Evolutionary conservation across 441 rosid species (phyloP).

Genomic region (Raphanus hybrid): DNA sequence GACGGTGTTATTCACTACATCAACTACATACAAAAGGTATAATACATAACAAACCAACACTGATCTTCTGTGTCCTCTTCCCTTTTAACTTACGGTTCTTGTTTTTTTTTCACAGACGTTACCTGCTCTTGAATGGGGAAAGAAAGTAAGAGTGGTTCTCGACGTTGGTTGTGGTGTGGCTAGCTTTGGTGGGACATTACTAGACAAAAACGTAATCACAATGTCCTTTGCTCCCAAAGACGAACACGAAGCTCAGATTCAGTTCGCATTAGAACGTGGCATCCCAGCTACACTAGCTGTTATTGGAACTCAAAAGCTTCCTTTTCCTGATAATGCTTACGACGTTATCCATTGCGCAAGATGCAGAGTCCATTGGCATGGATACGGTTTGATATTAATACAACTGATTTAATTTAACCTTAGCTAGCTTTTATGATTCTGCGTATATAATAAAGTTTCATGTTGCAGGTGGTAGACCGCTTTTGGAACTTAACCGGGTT

Average conservation of each 20-base stretch:
- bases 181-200: constrained; percentile 88
- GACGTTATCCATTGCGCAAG: constrained; percentile 92
- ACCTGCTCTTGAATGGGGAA: constrained; percentile 75
- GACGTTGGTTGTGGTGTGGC: constrained; percentile 98
- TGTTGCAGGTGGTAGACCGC: constrained; percentile 79
- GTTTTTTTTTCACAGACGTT: constrained; percentile 48
- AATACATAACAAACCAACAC: neutral
- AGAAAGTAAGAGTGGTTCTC: constrained; percentile 66
- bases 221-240: constrained; percentile 98
- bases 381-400: constrained; percentile 60
- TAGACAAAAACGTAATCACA: constrained; percentile 70
- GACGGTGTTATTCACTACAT: constrained; percentile 74
- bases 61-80: neutral
- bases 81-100: neutral
- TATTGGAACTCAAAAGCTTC: constrained; percentile 81
- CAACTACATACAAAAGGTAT: constrained; percentile 65
- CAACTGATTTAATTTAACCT: neutral
- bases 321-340: constrained; percentile 70
- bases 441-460: neutral
- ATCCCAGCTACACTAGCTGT: constrained; percentile 85
- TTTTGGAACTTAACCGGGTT: constrained; percentile 87
- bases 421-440: neutral
- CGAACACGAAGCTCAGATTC: constrained; percentile 97
- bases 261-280: constrained; percentile 92
- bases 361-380: constrained; percentile 92